Base-by-base conservation (phyloP, 129 eudicot genomes). In the Flaveria brownii region DNA sequence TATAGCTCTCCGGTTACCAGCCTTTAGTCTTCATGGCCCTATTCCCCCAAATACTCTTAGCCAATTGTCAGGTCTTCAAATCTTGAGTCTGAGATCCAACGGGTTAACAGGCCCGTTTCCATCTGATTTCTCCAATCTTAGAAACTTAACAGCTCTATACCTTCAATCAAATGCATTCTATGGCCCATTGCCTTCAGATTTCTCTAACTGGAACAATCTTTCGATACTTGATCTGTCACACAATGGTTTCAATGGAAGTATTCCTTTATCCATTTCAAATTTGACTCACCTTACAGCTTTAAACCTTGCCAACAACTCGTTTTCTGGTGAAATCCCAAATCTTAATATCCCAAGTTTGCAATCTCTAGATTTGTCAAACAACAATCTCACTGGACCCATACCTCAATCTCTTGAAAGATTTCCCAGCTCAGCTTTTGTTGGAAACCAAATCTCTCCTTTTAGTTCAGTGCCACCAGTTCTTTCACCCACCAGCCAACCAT, bases 321-420 rank as follows among this genome's bases (percentile, higher is more conserved):
- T 91, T 64, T 84, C 97, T 41, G 99, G 97, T 63, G 82, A 84
- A 81, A 82, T 94, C 41, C 98, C 98, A 4, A 83, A 94, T 82
- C 52, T 94, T 25, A 51, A 63, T 69, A 65, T 89, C 77, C 91
- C 96, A 6, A 84, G 83, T 76, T 78, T 91, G 77, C 84, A 84
- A 76, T 66, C 64, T 70, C 70, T 94, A 50, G 88, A 94, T 81
- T 82, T 94, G 62, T 87, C 97, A 12, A 83, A 91, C 83, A 94
- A 94, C 33, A 74, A 89, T 84, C 88, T 94, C 22, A 91, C 82
- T 1, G 99, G 99, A 47, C 79, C 68, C 15, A 68, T 91, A 15
- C 97, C 99, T 57, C 74, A 51, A 16, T 84, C 90, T 65, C 90
- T 91, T 54, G 63, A 16, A 17, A 85, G 96, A 78, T 94, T 94